A percentile compares a stretch with the other conserved stretches of the same genome.
phyloP scores from a whole-genome alignment of 345 rosid genomes.

The Corchorus capsularis region DNA sequence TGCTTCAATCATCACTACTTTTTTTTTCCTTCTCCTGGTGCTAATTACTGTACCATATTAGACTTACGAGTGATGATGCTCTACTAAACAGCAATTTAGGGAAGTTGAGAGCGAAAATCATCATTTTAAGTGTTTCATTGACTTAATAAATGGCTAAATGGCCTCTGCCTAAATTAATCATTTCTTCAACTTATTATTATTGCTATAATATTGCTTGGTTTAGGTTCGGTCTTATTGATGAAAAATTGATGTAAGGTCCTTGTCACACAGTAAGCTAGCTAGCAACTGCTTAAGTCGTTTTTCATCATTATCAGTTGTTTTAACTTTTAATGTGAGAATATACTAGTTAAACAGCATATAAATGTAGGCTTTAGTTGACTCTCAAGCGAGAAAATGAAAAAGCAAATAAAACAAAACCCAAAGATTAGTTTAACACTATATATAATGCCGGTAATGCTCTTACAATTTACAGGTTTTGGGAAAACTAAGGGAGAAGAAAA shows the following conservation, averaged over 20 bases:
- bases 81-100: constrained; percentile 12
- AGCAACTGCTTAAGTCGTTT: neutral
- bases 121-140: constrained; percentile 4
- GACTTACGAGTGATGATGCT: constrained; percentile 1
- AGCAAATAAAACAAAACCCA: neutral
- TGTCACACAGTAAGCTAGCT: neutral
- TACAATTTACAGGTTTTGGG: too few relatives aligned
- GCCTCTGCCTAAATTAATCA: constrained; percentile 1
- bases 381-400: neutral
- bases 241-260: constrained; percentile 4
- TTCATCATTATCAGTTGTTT: neutral
- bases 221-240: neutral
- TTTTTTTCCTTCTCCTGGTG: neutral
- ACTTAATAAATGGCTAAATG: constrained; percentile 8
- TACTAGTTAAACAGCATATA: neutral
- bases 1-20: neutral
- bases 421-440: neutral
- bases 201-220: neutral
- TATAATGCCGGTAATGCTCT: neutral
- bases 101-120: neutral
- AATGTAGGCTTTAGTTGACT: constrained; percentile 1
- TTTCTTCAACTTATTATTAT: constrained; percentile 10
- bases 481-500: neutral
- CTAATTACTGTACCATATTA: neutral
- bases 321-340: neutral